Conservation (phyloP, 2,329 filamentous ascomycete genomes). For the Thelonectria discophora region DNA sequence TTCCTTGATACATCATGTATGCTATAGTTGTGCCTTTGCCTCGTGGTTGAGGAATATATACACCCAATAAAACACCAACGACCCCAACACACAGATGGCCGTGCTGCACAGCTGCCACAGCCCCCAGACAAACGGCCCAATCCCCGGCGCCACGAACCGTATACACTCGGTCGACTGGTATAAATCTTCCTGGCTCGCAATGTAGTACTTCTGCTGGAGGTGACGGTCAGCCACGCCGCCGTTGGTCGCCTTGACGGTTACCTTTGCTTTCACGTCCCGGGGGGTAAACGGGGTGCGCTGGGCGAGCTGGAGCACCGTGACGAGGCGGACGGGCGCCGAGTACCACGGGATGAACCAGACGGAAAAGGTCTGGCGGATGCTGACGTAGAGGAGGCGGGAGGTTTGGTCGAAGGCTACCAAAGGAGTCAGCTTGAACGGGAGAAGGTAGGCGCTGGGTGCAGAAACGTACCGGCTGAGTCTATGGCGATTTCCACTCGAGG, state of each 20-base stretch:
- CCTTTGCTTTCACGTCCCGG: slow-evolving; percentile 12
- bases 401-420: slow-evolving; percentile 71
- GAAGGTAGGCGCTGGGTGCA: fast-evolving
- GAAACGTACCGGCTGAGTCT: slow-evolving; percentile 60
- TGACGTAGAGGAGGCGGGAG: slow-evolving; percentile 73
- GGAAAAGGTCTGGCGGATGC: slow-evolving; percentile 77
- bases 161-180: slow-evolving; percentile 82
- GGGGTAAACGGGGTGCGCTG: slow-evolving; percentile 49
- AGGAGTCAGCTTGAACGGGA: background rate
- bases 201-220: slow-evolving; percentile 66
- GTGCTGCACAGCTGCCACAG: slow-evolving; percentile 72
- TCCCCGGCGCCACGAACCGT: slow-evolving; percentile 74
- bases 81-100: slow-evolving; percentile 68
- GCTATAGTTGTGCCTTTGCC: background rate
- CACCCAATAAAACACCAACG: slow-evolving; percentile 53
- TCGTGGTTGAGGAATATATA: slow-evolving; percentile 45
- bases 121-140: slow-evolving; percentile 63
- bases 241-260: slow-evolving; percentile 14
- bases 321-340: slow-evolving; percentile 72
- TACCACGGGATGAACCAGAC: slow-evolving; percentile 85
- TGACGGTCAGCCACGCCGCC: slow-evolving; percentile 29
- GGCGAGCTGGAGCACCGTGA: slow-evolving; percentile 71
- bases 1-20: too few species aligned
- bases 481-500: slow-evolving; percentile 75
- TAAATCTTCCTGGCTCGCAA: slow-evolving; percentile 80